Evolutionary conservation across 164 flowering plant genomes (phyloP).

Genomic region (Vitis rupestris): DNA sequence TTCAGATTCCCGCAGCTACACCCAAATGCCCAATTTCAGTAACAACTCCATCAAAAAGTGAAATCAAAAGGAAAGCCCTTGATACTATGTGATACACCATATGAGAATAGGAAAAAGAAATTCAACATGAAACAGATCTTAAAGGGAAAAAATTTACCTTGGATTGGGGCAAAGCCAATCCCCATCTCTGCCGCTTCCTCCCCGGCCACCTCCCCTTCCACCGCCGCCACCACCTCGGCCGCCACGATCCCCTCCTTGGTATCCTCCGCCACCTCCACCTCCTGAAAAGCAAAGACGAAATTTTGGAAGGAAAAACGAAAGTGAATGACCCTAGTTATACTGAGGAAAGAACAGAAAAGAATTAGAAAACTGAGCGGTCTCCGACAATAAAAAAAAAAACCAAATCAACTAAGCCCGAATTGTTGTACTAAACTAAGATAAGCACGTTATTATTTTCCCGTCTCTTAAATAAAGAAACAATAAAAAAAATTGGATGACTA

Average conservation of each 20-base stretch:
- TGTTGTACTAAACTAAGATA: too few species aligned
- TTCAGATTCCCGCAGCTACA: slow-evolving; percentile 93
- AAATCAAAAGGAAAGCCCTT: neutral
- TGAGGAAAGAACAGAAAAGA: too few species aligned
- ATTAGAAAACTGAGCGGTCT: too few species aligned
- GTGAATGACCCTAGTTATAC: too few species aligned
- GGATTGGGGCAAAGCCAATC: slow-evolving; percentile 92
- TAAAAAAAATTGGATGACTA: neutral
- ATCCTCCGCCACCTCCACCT: slow-evolving; percentile 39
- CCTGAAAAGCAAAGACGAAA: slow-evolving; percentile 14
- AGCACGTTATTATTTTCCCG: too few species aligned
- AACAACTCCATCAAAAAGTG: neutral
- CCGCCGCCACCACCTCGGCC: slow-evolving; percentile 43
- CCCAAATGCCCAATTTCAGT: slow-evolving; percentile 20
- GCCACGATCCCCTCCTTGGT: slow-evolving; percentile 54
- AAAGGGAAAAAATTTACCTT: slow-evolving; percentile 29
- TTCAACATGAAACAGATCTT: neutral
- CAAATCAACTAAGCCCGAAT: too few species aligned
- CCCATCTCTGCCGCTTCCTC: slow-evolving; percentile 79
- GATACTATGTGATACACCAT: too few species aligned
- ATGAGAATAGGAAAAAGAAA: neutral
- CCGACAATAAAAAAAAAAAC: too few species aligned
- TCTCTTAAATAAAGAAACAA: neutral
- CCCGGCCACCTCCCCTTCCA: slow-evolving; percentile 40
- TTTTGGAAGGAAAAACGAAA: neutral